Base-by-base conservation (phyloP, 2,329 filamentous ascomycete genomes). In the Alternaria ethzedia region DNA sequence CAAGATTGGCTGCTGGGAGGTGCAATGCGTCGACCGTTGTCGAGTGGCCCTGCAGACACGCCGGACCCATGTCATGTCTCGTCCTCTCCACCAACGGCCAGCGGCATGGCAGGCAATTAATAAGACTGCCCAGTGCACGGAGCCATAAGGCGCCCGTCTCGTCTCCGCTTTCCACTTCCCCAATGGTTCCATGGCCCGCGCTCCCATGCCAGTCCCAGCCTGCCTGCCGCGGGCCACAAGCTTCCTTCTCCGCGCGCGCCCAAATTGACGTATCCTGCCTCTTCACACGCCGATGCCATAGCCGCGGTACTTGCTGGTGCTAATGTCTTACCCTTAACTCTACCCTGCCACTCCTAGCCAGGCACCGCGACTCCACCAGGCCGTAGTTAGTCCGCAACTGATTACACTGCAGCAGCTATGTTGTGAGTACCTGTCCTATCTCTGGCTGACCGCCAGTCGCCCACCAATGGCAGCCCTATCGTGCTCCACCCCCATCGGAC, bases 381-480 rank as follows among this genome's bases (percentile, higher is more conserved):
- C 28, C 49, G 49, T 28, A 57, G 30, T n/a, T 64, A 57, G 41
- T 11, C 63, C 28, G 65, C 56, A 56, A 54, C 62, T 71, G 67
- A 70, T 74, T 72, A 71, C 75, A 61, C 69, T 61, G 68, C 68
- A 66, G 66, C 68, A 57, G 67, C 71, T 66, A 79, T 79, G 77
- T 79, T 79, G 77, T 79, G 64, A 79, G 77, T 78, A 25, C 30
- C 49, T 41, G 30, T 56, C 60, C 65, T 54, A 44, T 54, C 55
- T 41, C 59, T 44, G 44, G 64, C 67, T 66, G 61, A 54, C 60
- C 51, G 64, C 67, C 63, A 54, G 30, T 54, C 54, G 54, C 54
- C 65, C 68, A 54, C 72, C 76, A 76, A 74, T 78, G 71, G 71
- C 71, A 25, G 51, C 59, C 59, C 51, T 61, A 59, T 66, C 62